Base-by-base conservation (phyloP, 1,139 yeast genomes). In the Pichia cactophila region DNA sequence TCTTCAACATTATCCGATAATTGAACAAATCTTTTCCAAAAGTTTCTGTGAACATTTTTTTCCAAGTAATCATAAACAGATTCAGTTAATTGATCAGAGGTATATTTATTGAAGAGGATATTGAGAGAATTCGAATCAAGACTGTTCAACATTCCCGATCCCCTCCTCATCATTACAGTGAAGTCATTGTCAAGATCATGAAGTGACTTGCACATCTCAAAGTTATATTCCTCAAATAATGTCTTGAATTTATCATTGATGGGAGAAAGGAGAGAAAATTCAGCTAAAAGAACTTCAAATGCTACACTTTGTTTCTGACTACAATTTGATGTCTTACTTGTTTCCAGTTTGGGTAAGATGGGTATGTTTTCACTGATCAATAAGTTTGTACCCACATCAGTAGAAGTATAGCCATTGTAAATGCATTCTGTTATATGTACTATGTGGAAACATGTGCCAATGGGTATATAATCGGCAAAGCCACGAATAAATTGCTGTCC, bases 11-110 rank as follows among this genome's bases (percentile, higher is more conserved):
- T 63, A 26, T 63, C 62, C 33, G 63, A 56, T 47, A 71, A 65
- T 55, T 61, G 69, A 64, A 50, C 61, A 52, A 71, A 71, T 14
- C 77, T 61, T 6, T 75, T 62, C 88, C 92, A 85, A 5, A 83
- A 60, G 51, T 75, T 77, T 56, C 80, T 86, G 60, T 81, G 83
- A 26, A 86, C 62, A 54, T 81, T 81, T 51, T 75, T 60, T 56
- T 88, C 96, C 12, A 86, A 81, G 56, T 86, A 86, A 50, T 80
- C 81, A 57, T 81, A 84, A 1, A 87, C 72, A 49, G 80, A 70
- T 52, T 70, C 72, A 59, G 72, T 78, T 57, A 78, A 67, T 55
- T 84, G 83, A 4, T 81, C 62, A 0, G 69, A 69, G 0, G 83
- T 78, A 45, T 71, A 68, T 3, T 47, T 42, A 3, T 48, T 37